Evolutionary conservation across 2,329 filamentous ascomycete species (phyloP), one percentile per base, ranked within the genome.

Genomic region (Fusarium sp.): DNA sequence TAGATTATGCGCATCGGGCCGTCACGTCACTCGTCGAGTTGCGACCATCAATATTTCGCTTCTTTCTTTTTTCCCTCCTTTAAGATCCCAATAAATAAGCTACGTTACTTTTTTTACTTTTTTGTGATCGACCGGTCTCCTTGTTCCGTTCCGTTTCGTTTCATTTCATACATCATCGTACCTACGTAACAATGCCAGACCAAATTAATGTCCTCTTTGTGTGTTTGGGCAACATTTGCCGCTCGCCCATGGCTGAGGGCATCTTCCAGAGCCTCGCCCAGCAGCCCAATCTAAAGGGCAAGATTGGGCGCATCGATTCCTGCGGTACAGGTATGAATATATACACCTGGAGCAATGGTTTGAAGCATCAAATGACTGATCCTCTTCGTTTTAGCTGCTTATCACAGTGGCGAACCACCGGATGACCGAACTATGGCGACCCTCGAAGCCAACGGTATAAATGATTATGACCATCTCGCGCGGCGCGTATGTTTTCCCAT

Each of bases 141-240:
- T 31, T 27, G 18, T 18, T 35, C 10, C 25, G 21, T 49, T 56
- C 41, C 27, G 45, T 51, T 40, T 29, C 25, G 31, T 47, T 48
- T 57, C 27, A 20, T 25, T 20, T 23, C 41, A 21, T 48, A 36
- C 21, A 40, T 39, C 58, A 40, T 47, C 55, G 51, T 45, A 65
- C 29, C 11, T 31, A 65, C 29, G 29, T 31, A 74, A 73, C 64
- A 20, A 80, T 81, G 79, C 60, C 79, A 9, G 80, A 81, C 62
- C 77, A 78, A 37, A 70, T 92, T 54, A 94, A 90, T 4, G 91
- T 98, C 36, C 87, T 98, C 51, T 98, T 98, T 77, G 95, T 98
- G 72, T 99, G 96, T 80, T 86, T 98, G 33, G 96, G 96, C 78
- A 99, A 99, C 80, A 98, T 98, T 75, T 99, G 94, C 77, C 85